Conservation (phyloP, 306 rosid species). For the Cicer arietinum region DNA sequence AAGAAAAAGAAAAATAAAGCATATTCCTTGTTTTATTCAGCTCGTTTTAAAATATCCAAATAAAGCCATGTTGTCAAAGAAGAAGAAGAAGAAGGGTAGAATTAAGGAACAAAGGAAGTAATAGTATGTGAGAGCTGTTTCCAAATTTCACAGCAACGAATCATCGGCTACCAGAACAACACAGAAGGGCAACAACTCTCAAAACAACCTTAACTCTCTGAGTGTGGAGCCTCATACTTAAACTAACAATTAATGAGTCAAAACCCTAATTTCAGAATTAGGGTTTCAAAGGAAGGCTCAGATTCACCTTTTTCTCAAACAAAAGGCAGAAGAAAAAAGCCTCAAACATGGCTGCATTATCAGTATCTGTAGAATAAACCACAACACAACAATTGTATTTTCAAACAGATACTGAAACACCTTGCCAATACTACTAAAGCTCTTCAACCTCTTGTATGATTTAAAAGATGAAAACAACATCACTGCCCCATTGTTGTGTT, state of each 20-base stretch:
- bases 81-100: neutral
- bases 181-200: neutral
- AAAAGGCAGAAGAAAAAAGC: slow-evolving; percentile 11
- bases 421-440: slow-evolving; percentile 27
- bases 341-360: slow-evolving; percentile 35
- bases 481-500: slow-evolving; percentile 32
- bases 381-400: neutral
- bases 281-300: slow-evolving; percentile 32
- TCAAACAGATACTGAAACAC: slow-evolving; percentile 36
- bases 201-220: slow-evolving; percentile 13
- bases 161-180: slow-evolving; percentile 6
- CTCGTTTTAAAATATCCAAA: neutral
- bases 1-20: neutral
- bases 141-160: neutral
- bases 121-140: neutral
- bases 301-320: slow-evolving; percentile 29
- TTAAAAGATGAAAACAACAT: slow-evolving; percentile 34
- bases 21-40: too few species aligned
- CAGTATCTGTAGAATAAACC: slow-evolving; percentile 28
- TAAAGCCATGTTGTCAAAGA: neutral
- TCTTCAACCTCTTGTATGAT: slow-evolving; percentile 23
- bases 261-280: neutral
- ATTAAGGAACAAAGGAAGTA: neutral
- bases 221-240: slow-evolving; percentile 46
- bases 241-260: slow-evolving; percentile 33